These are phyloP conservation scores for Aspergillaceae sp. DNA, from an alignment of 2,329 filamentous ascomycete genomes.

Conservation along the genomic window DNA sequence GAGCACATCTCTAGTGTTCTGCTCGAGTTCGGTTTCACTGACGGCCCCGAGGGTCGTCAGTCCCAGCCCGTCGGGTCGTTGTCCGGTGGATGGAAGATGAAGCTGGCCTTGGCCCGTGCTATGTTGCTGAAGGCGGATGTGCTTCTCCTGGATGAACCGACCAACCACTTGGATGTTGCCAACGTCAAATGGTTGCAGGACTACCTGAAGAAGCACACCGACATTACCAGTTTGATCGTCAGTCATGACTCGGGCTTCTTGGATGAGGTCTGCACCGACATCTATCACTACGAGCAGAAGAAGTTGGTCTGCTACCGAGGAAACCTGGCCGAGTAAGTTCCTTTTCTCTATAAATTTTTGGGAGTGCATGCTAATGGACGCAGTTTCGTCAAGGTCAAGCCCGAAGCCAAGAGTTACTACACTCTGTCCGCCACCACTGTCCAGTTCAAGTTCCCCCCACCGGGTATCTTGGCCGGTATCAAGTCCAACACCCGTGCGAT, in stretches of 20 bases:
- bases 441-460: constrained; percentile 96
- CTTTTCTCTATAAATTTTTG: constrained; percentile 2
- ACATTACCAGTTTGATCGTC: constrained; percentile 95
- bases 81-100: constrained; percentile 99
- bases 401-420: constrained; percentile 97
- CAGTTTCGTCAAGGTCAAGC: constrained; percentile 73
- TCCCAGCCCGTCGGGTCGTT: constrained; percentile 84
- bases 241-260: constrained; percentile 97
- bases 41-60: constrained; percentile 82
- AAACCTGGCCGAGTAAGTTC: constrained; percentile 37
- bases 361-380: no score
- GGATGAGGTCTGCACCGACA: constrained; percentile 95
- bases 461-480: constrained; percentile 87
- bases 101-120: constrained; percentile 86
- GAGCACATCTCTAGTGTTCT: constrained; percentile 79
- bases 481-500: constrained; percentile 92
- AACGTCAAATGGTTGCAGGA: constrained; percentile 95
- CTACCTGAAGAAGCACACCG: constrained; percentile 89
- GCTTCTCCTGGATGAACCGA: constrained; percentile 92
- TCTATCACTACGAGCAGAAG: constrained; percentile 98
- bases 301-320: constrained; percentile 59
- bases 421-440: constrained; percentile 80
- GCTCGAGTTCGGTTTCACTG: constrained; percentile 85
- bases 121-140: constrained; percentile 98
- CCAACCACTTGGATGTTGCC: constrained; percentile 92